Conservation (phyloP, 495 filamentous ascomycete genomes). For the Podospora comata region DNA sequence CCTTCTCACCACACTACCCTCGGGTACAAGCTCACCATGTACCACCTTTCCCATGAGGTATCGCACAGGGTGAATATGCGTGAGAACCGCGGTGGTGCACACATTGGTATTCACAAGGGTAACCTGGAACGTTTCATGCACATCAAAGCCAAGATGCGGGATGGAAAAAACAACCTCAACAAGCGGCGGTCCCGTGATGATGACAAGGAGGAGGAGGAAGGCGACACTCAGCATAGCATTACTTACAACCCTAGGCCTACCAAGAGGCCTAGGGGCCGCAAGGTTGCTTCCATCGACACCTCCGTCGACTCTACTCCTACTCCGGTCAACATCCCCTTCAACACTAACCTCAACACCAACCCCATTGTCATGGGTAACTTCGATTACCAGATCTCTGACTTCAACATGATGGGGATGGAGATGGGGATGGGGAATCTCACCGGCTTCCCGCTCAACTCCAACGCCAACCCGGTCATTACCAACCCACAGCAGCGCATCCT, state of each 20-base stretch:
- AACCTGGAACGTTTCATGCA: constrained; percentile 28
- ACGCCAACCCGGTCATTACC: background rate
- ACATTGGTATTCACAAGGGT: constrained; percentile 41
- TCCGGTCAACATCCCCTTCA: background rate
- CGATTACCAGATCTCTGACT: background rate
- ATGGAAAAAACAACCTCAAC: background rate
- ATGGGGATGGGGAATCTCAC: background rate
- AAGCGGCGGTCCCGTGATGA: background rate
- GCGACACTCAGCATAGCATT: background rate
- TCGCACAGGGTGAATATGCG: constrained; percentile 23
- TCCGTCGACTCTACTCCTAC: background rate
- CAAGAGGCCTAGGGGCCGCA: background rate
- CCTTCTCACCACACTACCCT: constrained; percentile 25
- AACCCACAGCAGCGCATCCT: background rate
- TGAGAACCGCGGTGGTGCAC: constrained; percentile 28
- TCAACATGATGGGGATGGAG: background rate
- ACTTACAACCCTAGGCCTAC: background rate
- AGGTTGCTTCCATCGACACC: background rate
- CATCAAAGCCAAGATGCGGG: constrained; percentile 13
- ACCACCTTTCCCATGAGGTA: constrained; percentile 27
- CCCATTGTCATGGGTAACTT: background rate
- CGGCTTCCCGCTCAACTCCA: background rate
- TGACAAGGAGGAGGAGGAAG: constrained; percentile 5
- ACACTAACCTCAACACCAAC: background rate
- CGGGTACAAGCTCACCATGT: constrained; percentile 26